Conservation (phyloP, 202 grass and related monocot genomes). For the Setaria viridis region DNA sequence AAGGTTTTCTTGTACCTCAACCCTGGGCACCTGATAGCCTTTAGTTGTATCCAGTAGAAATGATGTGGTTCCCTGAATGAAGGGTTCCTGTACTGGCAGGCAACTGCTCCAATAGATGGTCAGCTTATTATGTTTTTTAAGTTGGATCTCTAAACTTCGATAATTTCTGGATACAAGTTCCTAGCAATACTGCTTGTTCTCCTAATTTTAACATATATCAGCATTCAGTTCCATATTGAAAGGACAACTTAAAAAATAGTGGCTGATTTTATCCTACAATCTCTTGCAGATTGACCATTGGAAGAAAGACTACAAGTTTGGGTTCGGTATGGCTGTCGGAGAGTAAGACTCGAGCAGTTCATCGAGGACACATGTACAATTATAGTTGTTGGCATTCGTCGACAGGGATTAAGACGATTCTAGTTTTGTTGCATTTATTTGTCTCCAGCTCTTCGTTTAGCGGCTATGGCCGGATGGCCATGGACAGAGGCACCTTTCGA, state of each 20-base stretch:
- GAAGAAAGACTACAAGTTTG: constrained; percentile 92
- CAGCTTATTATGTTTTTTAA: not conserved
- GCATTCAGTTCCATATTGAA: not conserved
- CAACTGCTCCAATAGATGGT: not conserved
- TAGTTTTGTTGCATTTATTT: constrained; percentile 28
- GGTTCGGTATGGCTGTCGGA: constrained; percentile 67
- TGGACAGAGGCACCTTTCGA: not conserved
- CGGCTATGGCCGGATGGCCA: not conserved
- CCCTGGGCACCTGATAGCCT: not conserved
- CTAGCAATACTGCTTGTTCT: not conserved
- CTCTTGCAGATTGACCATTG: constrained; percentile 77
- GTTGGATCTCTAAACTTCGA: not conserved
- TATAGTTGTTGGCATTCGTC: constrained; percentile 49
- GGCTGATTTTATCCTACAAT: constrained; percentile 16
- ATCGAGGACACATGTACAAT: constrained; percentile 36
- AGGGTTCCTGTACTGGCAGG: not conserved
- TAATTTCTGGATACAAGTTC: not conserved
- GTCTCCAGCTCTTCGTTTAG: constrained; percentile 35
- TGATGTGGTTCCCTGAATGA: not conserved
- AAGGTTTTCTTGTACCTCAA: not conserved
- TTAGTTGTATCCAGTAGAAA: not conserved
- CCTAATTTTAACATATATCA: not conserved
- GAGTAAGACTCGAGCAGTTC: constrained; percentile 43
- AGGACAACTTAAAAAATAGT: not conserved
- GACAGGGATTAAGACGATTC: constrained; percentile 27